Base-by-base conservation (phyloP, 805 yeast species). In the Metschnikowia lachancei region DNA sequence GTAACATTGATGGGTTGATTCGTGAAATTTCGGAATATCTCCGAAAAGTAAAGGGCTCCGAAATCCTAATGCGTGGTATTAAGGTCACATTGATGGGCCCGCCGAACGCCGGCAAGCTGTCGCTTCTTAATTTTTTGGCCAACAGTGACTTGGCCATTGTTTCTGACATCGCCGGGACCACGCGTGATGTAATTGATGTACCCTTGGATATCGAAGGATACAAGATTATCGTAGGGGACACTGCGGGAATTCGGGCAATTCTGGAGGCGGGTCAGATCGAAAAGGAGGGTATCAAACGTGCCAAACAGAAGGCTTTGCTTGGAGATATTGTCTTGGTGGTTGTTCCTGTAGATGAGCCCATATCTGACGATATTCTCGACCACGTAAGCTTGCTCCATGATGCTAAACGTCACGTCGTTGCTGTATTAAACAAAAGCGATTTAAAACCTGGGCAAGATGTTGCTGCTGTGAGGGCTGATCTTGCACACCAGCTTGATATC, bases 61-160 rank as follows among this genome's bases (percentile, higher is more conserved):
- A 82, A 53, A 68, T 91, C 1, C 63, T 92, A 13, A 64, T 83
- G 34, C 72, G 76, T 19, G 99, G 99, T 1, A 81, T 92, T 24
- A 80, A 79, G 47, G 57, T 91, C 20, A 81, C 84, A 0, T 67
- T 94, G 9, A 53, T 91, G 12, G 99, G 99, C 0, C 94, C 95
- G 6, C 97, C 99, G 1, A 94, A 94, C 64, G 97, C 96, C 1
- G 99, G 99, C 0, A 94, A 94, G 61, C 90, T 97, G 3, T 87
- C 96, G 1, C 66, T 94, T 10, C 64, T 94, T 42, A 94, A 94
- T 58, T 59, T 67, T n/a, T 63, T 94, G 7, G 88, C 91, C 0
- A 76, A 82, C 48, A 79, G 85, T 18, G 95, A 90, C 18, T 85
- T 89, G 14, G 95, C 97, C 0, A 89, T 94, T 32, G 98, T 94